These are phyloP conservation scores for Colletotrichum falcatum DNA, from an alignment of 2,329 filamentous ascomycete species.

Conservation along the genomic window DNA sequence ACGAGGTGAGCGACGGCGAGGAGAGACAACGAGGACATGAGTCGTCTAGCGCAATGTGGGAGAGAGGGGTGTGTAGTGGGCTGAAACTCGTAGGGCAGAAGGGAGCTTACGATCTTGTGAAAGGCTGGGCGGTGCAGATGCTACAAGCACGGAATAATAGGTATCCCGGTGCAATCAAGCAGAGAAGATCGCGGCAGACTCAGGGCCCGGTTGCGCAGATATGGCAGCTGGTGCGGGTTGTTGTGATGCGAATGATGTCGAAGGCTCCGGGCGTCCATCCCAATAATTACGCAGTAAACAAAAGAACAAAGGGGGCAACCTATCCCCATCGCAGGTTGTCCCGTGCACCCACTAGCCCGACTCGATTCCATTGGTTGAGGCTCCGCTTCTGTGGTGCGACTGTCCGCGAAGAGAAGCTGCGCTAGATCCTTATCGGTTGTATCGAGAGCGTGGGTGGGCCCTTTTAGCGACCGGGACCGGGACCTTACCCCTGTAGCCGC, in stretches of 20 bases:
- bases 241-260: constrained; percentile 33
- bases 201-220: constrained; percentile 7
- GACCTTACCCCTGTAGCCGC: constrained; percentile 16
- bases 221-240: constrained; percentile 11
- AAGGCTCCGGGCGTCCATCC: background rate
- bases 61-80: constrained; percentile 29
- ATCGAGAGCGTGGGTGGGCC: constrained; percentile 1
- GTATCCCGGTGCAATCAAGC: constrained; percentile 36
- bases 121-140: constrained; percentile 4
- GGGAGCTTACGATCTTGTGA: constrained; percentile 29
- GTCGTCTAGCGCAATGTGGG: constrained; percentile 31
- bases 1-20: constrained; percentile 11
- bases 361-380: constrained; percentile 22
- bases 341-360: constrained; percentile 34
- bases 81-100: constrained; percentile 26
- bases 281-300: constrained; percentile 18
- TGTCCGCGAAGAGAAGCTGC: constrained; percentile 14
- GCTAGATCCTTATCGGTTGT: constrained; percentile 15
- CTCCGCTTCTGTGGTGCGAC: constrained; percentile 15
- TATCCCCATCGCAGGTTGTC: constrained; percentile 32
- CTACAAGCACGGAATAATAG: constrained; percentile 17
- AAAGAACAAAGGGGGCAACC: constrained; percentile 33
- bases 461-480: background rate
- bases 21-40: constrained; percentile 4
- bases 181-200: constrained; percentile 11